These are phyloP conservation scores for Phytopythium chamaehyphon DNA, from an alignment of 352 stramenopile genomes.

Conservation along the genomic window DNA sequence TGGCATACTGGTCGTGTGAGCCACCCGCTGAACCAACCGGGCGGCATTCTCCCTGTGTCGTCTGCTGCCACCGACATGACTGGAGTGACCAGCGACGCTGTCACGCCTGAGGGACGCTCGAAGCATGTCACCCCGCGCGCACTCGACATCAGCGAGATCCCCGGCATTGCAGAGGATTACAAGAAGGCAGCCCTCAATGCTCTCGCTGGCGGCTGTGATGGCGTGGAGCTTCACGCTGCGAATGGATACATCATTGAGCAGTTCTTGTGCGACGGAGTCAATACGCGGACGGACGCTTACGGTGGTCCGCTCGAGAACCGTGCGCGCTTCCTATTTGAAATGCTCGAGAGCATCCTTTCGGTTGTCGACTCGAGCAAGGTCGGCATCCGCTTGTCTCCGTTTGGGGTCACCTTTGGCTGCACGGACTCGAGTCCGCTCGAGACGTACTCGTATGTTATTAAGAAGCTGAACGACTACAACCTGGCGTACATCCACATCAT, in stretches of 20 bases:
- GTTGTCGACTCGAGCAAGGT: slow-evolving; percentile 12
- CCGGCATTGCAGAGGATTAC: slow-evolving; percentile 22
- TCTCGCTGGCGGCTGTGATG: slow-evolving; percentile 13
- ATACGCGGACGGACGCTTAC: slow-evolving; percentile 10
- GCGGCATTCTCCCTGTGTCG: slow-evolving; percentile 46
- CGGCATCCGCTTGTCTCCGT: slow-evolving; percentile 10
- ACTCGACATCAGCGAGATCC: slow-evolving; percentile 70
- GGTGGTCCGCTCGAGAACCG: slow-evolving; percentile 17
- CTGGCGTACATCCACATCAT: slow-evolving; percentile 29
- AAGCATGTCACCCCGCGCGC: slow-evolving; percentile 42
- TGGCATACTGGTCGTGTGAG: slow-evolving; percentile 78
- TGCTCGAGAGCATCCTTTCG: slow-evolving; percentile 30
- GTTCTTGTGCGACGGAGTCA: slow-evolving; percentile 11
- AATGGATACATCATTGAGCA: slow-evolving; percentile 11
- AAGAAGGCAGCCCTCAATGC: slow-evolving; percentile 14
- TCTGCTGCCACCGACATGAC: slow-evolving; percentile 23
- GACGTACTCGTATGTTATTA: slow-evolving; percentile 22
- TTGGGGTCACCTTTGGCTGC: slow-evolving; percentile 23
- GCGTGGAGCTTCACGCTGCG: slow-evolving; percentile 7
- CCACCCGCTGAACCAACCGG: slow-evolving; percentile 58
- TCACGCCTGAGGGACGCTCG: slow-evolving; percentile 25
- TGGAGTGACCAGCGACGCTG: slow-evolving; percentile 11
- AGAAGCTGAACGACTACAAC: slow-evolving; percentile 27
- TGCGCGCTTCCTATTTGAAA: slow-evolving; percentile 51
- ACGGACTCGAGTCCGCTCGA: slow-evolving; percentile 20